Base-by-base conservation (phyloP, 2,329 filamentous ascomycete genomes). In the Parastagonospora avenae region DNA sequence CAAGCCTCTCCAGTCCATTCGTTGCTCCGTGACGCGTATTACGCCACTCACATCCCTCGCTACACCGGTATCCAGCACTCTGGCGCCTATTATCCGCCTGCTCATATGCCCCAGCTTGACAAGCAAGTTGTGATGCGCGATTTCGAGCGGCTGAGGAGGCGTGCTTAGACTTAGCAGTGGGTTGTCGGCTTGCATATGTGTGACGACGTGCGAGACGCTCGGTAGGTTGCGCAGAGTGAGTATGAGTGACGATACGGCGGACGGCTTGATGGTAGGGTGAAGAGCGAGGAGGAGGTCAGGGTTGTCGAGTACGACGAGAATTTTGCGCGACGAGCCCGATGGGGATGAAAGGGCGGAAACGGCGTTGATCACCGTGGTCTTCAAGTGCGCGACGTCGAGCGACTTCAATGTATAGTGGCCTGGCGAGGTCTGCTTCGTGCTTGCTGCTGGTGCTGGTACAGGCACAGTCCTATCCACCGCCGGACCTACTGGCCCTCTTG, bases 31-130 rank as follows among this genome's bases (percentile, higher is more conserved):
- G 42, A 94, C 80, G 59, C 92, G 83, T 56, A 97, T 67, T 37
- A 96, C 91, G 2, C 93, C 93, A 74, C 90, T 96, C 29, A 97
- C 90, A 74, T 97, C 93, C 69, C 83, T 87, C 55, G 93, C 92
- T n/a, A 87, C 86, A 0, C 93, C 93, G 0, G 92, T 96, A 67
- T 96, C 92, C 54, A 97, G 74, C 66, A 87, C 81, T 45, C 92
- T 80, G 50, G 94, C 76, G 54, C 89, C 85, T 63, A 96, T 75
- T 3, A 93, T 81, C 55, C 83, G 79, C n/a, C 83, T 76, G 8
- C 92, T 90, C 62, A 85, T 82, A 70, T 97, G 91, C n/a, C 88
- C 89, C 56, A 88, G 75, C 5, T 83, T 83, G 31, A 92, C 78
- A 15, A 89, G 75, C 52, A 96, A 83, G n/a, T 85, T 66, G 42